Conservation (phyloP, 371 early-diverging fungal genomes). For the Mucor velutinosus region DNA sequence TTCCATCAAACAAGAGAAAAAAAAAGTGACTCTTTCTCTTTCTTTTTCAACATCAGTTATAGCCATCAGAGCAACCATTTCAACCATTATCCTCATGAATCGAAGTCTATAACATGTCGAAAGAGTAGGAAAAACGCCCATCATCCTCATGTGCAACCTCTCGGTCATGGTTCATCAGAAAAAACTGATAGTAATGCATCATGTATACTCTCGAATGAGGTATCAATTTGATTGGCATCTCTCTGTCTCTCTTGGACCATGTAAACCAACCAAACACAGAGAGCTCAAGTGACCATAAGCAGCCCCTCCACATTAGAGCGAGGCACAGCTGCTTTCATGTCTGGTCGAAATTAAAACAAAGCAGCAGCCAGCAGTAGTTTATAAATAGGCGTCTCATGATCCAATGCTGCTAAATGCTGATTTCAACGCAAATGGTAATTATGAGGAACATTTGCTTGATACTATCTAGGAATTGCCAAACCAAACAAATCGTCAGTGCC, state of each 20-base stretch:
- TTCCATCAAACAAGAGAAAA: neutral
- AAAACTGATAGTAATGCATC: neutral
- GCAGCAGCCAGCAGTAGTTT: neutral
- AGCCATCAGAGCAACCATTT: neutral
- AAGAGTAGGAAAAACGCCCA: neutral
- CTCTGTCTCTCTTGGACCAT: neutral
- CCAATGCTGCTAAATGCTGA: neutral
- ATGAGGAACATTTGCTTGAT: too few relatives aligned
- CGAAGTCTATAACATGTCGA: neutral
- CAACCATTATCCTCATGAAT: neutral
- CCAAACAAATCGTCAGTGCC: too few relatives aligned
- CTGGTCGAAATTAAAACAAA: neutral
- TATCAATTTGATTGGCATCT: neutral
- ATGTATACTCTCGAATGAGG: neutral
- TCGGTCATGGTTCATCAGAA: neutral
- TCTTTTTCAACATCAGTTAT: neutral
- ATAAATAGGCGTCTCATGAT: neutral
- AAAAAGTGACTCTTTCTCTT: conserved; percentile 1
- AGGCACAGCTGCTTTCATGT: neutral
- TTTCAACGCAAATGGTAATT: neutral
- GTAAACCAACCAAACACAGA: neutral
- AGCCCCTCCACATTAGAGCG: neutral
- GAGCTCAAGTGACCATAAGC: neutral
- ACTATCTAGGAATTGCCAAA: too few relatives aligned
- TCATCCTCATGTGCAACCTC: neutral